phyloP scores from a whole-genome alignment of 257 asterid species.

The Fraxinus pennsylvanica region DNA sequence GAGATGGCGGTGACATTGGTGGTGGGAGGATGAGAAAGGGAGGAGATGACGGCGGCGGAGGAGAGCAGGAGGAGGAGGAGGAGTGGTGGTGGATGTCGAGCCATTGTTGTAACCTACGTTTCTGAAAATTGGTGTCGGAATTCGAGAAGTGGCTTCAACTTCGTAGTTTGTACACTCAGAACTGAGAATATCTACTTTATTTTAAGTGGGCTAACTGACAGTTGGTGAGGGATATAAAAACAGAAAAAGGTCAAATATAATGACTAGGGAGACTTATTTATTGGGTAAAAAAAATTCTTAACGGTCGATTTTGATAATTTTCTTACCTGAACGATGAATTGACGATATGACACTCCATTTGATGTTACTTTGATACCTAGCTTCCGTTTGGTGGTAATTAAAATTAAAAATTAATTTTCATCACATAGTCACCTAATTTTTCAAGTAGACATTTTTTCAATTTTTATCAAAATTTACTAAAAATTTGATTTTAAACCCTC shows the following conservation, averaged over 20 bases:
- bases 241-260: background rate
- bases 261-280: too few relatives aligned
- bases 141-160: background rate
- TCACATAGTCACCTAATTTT: too few relatives aligned
- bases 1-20: slow-evolving; percentile 38
- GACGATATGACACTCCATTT: too few relatives aligned
- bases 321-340: too few relatives aligned
- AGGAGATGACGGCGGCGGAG: background rate
- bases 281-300: too few relatives aligned
- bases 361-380: too few relatives aligned
- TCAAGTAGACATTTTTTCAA: too few relatives aligned
- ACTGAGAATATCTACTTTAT: background rate
- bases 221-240: slow-evolving; percentile 34
- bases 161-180: background rate
- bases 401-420: too few relatives aligned
- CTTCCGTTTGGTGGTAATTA: too few relatives aligned
- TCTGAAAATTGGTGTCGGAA: background rate
- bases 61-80: background rate
- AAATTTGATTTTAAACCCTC: too few relatives aligned
- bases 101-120: background rate
- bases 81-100: background rate
- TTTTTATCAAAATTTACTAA: too few relatives aligned
- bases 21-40: slow-evolving; percentile 1
- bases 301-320: too few relatives aligned
- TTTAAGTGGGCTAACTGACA: slow-evolving; percentile 22